Conservation (phyloP, 495 filamentous ascomycete genomes). For the Bombardia bombarda region DNA sequence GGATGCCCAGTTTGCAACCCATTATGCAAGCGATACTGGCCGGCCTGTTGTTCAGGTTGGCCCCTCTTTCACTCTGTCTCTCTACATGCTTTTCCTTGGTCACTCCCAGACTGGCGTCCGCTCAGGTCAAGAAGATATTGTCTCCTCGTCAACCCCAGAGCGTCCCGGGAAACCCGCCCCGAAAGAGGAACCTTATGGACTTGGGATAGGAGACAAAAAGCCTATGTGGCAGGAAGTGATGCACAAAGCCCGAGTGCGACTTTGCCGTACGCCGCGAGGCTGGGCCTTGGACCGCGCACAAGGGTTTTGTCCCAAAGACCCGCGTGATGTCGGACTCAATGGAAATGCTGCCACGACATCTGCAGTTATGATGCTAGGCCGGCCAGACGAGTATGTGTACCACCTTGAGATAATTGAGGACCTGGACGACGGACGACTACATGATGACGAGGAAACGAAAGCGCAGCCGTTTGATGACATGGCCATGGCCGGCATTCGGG, state of each 20-base stretch:
- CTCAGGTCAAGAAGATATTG: background rate
- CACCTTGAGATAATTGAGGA: constrained; percentile 88
- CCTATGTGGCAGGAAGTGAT: constrained; percentile 97
- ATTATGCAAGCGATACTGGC: constrained; percentile 59
- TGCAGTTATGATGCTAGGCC: background rate
- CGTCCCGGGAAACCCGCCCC: background rate
- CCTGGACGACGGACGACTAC: constrained; percentile 81
- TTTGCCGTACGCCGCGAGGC: constrained; percentile 46
- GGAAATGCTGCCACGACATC: background rate
- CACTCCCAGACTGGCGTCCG: constrained; percentile 43
- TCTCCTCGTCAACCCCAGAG: constrained; percentile 17
- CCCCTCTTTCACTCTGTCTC: constrained; percentile 75
- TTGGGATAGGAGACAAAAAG: constrained; percentile 50
- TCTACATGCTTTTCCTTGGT: constrained; percentile 94
- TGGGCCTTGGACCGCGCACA: constrained; percentile 19
- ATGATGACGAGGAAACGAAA: constrained; percentile 65
- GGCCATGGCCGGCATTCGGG: constrained; percentile 65
- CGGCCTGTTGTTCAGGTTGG: constrained; percentile 77
- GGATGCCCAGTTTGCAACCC: constrained; percentile 73
- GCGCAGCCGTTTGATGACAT: constrained; percentile 67
- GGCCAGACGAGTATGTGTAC: constrained; percentile 70
- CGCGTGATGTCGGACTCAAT: background rate
- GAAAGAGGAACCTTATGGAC: constrained; percentile 29
- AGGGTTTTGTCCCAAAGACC: constrained; percentile 10
- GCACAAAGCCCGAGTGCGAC: constrained; percentile 81